A percentile compares a stretch with the other conserved stretches of the same genome.
phyloP scores from a whole-genome alignment of 345 rosid genomes.

The Sonneratia alba region DNA sequence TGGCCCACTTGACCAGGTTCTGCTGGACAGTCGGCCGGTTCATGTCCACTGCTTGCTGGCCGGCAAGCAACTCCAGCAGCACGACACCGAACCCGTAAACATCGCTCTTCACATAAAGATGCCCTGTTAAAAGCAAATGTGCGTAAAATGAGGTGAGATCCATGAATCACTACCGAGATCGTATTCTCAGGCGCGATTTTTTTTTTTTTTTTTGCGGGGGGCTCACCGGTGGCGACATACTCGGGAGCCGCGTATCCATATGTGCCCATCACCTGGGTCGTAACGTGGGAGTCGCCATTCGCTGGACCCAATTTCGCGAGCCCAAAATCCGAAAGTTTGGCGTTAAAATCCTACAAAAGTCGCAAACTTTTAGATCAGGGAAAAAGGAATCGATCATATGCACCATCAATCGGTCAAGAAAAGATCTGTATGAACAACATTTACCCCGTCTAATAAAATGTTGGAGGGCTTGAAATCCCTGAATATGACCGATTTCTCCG shows the following conservation, averaged over 20 bases:
- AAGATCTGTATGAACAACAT: too few species aligned
- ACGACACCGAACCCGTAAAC: slow-evolving; percentile 81
- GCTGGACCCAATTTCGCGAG: slow-evolving; percentile 67
- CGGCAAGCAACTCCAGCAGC: slow-evolving; percentile 61
- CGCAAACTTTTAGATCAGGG: neutral
- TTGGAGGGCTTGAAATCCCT: slow-evolving; percentile 73
- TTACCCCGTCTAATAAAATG: slow-evolving; percentile 68
- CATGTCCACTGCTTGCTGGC: slow-evolving; percentile 36
- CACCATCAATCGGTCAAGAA: too few species aligned
- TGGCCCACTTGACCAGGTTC: slow-evolving; percentile 50
- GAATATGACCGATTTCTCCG: slow-evolving; percentile 62
- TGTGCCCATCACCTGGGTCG: slow-evolving; percentile 74
- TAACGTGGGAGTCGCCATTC: slow-evolving; percentile 60
- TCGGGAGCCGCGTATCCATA: slow-evolving; percentile 90
- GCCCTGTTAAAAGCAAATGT: slow-evolving; percentile 30
- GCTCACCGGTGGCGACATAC: slow-evolving; percentile 65
- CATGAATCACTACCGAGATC: too few species aligned
- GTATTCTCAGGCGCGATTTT: neutral
- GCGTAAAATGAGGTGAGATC: neutral
- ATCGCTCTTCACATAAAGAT: slow-evolving; percentile 67
- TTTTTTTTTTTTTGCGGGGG: neutral
- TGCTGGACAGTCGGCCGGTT: slow-evolving; percentile 27
- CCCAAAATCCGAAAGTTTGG: slow-evolving; percentile 89
- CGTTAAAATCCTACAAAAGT: slow-evolving; percentile 28
- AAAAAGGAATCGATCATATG: neutral